Base-by-base conservation (phyloP, 2,329 filamentous ascomycete species). In the Ascochyta clinopodiicola region DNA sequence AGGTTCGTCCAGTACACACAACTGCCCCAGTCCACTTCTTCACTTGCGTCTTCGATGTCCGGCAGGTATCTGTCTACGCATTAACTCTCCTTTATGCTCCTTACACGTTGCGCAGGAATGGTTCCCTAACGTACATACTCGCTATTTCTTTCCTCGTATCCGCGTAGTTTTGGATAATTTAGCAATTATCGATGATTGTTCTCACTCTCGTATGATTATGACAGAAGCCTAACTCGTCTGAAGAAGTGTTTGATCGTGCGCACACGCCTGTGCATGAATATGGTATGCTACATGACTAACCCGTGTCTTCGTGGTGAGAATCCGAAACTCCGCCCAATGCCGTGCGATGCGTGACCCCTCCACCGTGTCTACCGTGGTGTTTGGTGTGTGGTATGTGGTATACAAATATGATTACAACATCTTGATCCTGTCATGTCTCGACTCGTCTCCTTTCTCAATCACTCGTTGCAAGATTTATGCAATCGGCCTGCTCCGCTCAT, bases 401-500 rank as follows among this genome's bases (percentile, higher is more conserved):
- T 60, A 63, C 55, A 59, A 6, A 37, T 63, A 62, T 21, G 51
- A 51, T 34, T 63, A 65, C 59, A 61, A 36, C 21, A 15, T 31
- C 8, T 9, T 10, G 6, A 13, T 31, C 31, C 32, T 34, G 32
- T 12, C 35, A 10, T 29, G 31, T 22, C 25, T 25, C 38, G 5
- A 2, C 21, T 6, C 13, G 6, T 6, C 9, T 5, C 8, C 34
- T 17, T 17, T 25, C n/a, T 17, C 9, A 9, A 9, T 37, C 22
- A 10, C n/a, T 19, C 17, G 15, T 19, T 10, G 15, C 2, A 2
- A 1, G 12, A 24, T 44, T 51, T 68, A 77, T 7, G 73, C 72
- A 54, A 78, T 76, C 36, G 75, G 74, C 38, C 67, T 68, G 65
- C 74, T 75, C 57, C 64, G 69, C 64, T 78, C 75, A 56, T 77